Evolutionary conservation across 257 asterid species (phyloP).

Genomic region (Ophiorrhiza pumila): DNA sequence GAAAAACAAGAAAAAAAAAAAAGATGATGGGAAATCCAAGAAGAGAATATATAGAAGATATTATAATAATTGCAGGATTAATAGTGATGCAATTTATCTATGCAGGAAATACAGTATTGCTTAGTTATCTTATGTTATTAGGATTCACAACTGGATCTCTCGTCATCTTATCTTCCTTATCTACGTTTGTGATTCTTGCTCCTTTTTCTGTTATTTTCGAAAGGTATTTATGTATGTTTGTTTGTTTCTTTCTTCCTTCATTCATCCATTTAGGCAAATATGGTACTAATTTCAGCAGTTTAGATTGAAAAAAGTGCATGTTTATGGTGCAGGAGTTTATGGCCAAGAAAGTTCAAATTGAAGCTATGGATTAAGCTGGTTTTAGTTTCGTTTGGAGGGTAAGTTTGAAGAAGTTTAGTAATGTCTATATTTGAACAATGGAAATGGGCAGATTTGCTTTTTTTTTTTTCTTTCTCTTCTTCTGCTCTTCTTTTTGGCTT

Average conservation of each 20-base stretch:
- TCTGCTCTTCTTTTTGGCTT: background rate
- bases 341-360: slow-evolving; percentile 60
- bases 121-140: slow-evolving; percentile 58
- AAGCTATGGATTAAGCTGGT: slow-evolving; percentile 51
- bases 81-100: slow-evolving; percentile 63
- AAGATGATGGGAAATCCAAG: slow-evolving; percentile 28
- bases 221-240: too few species aligned
- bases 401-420: background rate
- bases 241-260: background rate
- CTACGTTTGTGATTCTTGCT: slow-evolving; percentile 62
- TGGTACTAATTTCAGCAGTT: background rate
- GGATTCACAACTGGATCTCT: slow-evolving; percentile 68
- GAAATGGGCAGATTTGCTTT: background rate
- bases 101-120: slow-evolving; percentile 70
- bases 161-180: slow-evolving; percentile 60
- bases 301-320: background rate
- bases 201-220: slow-evolving; percentile 65
- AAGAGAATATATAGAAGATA: slow-evolving; percentile 45
- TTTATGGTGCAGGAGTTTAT: slow-evolving; percentile 51
- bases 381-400: slow-evolving; percentile 90
- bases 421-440: background rate
- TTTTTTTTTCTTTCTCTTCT: background rate
- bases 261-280: background rate
- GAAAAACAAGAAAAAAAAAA: too few species aligned
- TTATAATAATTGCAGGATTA: slow-evolving; percentile 51